Percentiles rank a stretch among this genome's conserved stretches.
phyloP scores from a whole-genome alignment of 2,329 filamentous ascomycete genomes.

The Aspergillus glaucus region DNA sequence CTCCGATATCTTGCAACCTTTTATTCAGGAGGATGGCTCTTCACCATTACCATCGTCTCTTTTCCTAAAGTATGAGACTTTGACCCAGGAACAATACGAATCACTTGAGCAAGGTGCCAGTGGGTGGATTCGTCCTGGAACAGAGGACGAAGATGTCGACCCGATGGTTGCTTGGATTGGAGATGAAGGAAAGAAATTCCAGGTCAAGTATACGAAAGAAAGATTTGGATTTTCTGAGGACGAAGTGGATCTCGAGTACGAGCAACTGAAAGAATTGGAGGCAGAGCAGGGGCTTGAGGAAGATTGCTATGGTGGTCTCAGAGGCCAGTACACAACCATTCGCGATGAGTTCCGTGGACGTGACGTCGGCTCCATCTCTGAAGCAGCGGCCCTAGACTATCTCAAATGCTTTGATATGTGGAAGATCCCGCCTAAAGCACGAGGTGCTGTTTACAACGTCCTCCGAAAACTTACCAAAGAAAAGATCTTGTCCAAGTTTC shows the following conservation, averaged over 20 bases:
- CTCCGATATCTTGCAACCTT: conserved; percentile 36
- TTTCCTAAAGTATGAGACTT: conserved; percentile 51
- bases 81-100: conserved; percentile 58
- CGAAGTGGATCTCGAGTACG: conserved; percentile 56
- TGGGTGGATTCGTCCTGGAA: conserved; percentile 34
- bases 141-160: conserved; percentile 25
- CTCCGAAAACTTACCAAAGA: conserved; percentile 54
- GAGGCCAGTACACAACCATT: conserved; percentile 41
- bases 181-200: conserved; percentile 43
- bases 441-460: conserved; percentile 61
- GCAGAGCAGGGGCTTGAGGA: conserved; percentile 50
- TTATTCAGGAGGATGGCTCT: conserved; percentile 29
- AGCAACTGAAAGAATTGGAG: conserved; percentile 56
- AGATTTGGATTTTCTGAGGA: conserved; percentile 51
- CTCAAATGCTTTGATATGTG: conserved; percentile 51
- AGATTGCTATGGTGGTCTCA: conserved; percentile 49
- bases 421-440: conserved; percentile 48
- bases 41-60: conserved; percentile 49
- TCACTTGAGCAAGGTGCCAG: conserved; percentile 51
- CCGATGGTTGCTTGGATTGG: conserved; percentile 54
- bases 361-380: conserved; percentile 6
- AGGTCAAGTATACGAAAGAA: conserved; percentile 40
- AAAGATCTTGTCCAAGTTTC: conserved; percentile 43
- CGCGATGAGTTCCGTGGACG: conserved; percentile 35
- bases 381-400: conserved; percentile 31